These are phyloP conservation scores for Xylariaceae sp. DNA, from an alignment of 2,329 filamentous ascomycete species.

Conservation along the genomic window DNA sequence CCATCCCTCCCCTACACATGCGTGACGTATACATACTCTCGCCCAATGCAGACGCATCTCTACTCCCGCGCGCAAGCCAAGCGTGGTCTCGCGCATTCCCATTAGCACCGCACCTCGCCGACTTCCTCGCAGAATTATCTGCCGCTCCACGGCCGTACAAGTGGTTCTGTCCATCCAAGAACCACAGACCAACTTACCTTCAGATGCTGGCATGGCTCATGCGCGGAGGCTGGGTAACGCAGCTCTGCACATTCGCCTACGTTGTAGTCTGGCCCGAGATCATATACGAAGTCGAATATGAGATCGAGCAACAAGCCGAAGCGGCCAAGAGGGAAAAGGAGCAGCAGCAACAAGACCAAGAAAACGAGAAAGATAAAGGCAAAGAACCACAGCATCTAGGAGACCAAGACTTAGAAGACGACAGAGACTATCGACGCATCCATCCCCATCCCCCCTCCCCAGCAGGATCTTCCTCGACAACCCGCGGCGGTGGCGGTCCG, in stretches of 20 bases:
- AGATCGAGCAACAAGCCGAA: slow-evolving; percentile 48
- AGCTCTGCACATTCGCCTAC: slow-evolving; percentile 88
- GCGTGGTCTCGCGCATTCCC: slow-evolving; percentile 79
- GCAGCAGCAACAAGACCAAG: background rate
- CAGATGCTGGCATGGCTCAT: slow-evolving; percentile 91
- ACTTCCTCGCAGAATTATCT: slow-evolving; percentile 83
- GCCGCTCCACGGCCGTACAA: slow-evolving; percentile 80
- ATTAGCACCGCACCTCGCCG: slow-evolving; percentile 75
- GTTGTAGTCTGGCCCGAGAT: slow-evolving; percentile 81
- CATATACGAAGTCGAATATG: slow-evolving; percentile 73
- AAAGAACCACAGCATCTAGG: slow-evolving; percentile 1
- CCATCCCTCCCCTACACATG: slow-evolving; percentile 85
- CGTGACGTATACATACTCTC: slow-evolving; percentile 90
- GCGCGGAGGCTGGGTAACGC: slow-evolving; percentile 88
- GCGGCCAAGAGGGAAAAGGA: slow-evolving; percentile 18
- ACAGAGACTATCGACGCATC: slow-evolving; percentile 3
- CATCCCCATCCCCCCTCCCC: slow-evolving; percentile 10
- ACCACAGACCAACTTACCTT: slow-evolving; percentile 84
- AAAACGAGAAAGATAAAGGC: background rate
- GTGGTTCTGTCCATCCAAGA: slow-evolving; percentile 78
- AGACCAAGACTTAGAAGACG: slow-evolving; percentile 3
- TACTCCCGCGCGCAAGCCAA: slow-evolving; percentile 65
- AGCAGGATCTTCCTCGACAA: slow-evolving; percentile 10
- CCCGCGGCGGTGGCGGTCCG: background rate
- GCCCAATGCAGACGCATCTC: slow-evolving; percentile 77